Evolutionary conservation across 495 filamentous ascomycete species (phyloP).

Genomic region (Aspergillus baeticus): DNA sequence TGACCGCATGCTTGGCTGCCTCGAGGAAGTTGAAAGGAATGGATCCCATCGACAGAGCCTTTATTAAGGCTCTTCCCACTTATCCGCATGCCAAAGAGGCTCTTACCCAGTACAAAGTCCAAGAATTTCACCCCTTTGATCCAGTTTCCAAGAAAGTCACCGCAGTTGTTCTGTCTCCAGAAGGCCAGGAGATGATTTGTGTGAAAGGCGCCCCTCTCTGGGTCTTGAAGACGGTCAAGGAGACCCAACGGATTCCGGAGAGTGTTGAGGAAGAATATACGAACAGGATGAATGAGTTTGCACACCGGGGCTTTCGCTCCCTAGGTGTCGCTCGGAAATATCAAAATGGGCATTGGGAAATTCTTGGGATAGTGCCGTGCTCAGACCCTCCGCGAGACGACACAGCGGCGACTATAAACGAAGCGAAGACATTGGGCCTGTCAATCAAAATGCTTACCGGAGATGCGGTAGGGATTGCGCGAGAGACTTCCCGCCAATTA

Average conservation of each 20-base stretch:
- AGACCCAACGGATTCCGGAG: slow-evolving; percentile 72
- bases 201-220: slow-evolving; percentile 89
- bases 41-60: slow-evolving; percentile 93
- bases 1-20: slow-evolving; percentile 86
- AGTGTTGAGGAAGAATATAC: slow-evolving; percentile 77
- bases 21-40: slow-evolving; percentile 94
- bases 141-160: slow-evolving; percentile 92
- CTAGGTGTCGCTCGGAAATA: slow-evolving; percentile 88
- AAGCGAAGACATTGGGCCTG: slow-evolving; percentile 83
- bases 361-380: slow-evolving; percentile 93
- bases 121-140: slow-evolving; percentile 87
- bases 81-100: slow-evolving; percentile 77
- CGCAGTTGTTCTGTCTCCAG: slow-evolving; percentile 75
- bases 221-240: slow-evolving; percentile 78
- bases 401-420: slow-evolving; percentile 84
- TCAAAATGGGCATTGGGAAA: slow-evolving; percentile 75
- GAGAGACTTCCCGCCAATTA: slow-evolving; percentile 85
- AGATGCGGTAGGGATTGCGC: slow-evolving; percentile 90
- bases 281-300: slow-evolving; percentile 87
- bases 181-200: slow-evolving; percentile 79
- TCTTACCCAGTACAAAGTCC: slow-evolving; percentile 71
- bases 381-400: slow-evolving; percentile 89
- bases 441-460: slow-evolving; percentile 97
- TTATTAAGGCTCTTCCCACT: slow-evolving; percentile 76
- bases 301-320: slow-evolving; percentile 86